Percentiles rank a stretch among this genome's conserved stretches.
Evolutionary conservation across 148 eudicot genomes (phyloP).

Genomic region (Amaranthus palmeri): DNA sequence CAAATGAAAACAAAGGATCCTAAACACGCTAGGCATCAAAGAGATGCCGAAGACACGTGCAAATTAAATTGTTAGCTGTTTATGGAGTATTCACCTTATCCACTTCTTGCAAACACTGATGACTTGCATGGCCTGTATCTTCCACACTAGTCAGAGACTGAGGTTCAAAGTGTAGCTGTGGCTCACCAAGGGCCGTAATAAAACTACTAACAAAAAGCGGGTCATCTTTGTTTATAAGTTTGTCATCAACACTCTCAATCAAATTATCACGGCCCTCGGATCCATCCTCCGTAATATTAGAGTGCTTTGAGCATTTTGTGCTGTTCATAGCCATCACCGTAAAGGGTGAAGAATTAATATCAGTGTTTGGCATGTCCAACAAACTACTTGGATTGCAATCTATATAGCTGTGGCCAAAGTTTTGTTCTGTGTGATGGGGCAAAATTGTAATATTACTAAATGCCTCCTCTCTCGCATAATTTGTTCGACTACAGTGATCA

Average conservation of each 20-base stretch:
- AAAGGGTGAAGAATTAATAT: slow-evolving; percentile 2
- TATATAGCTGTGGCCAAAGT: neutral
- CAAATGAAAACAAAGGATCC: too few relatives aligned
- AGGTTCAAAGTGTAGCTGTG: slow-evolving; percentile 6
- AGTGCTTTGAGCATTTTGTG: neutral
- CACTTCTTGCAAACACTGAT: slow-evolving; percentile 1
- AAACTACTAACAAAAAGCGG: neutral
- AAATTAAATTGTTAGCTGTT: slow-evolving; percentile 2
- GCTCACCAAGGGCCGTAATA: neutral
- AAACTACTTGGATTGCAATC: neutral
- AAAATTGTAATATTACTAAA: slow-evolving; percentile 5
- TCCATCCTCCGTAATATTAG: slow-evolving; percentile 4
- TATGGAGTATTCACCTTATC: slow-evolving; percentile 25
- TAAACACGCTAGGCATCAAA: too few relatives aligned
- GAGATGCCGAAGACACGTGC: neutral
- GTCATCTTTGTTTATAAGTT: slow-evolving; percentile 14
- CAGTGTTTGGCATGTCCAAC: slow-evolving; percentile 1
- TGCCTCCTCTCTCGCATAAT: slow-evolving; percentile 16
- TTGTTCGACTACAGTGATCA: neutral
- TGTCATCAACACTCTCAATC: slow-evolving; percentile 5
- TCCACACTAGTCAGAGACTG: slow-evolving; percentile 1
- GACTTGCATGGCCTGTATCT: slow-evolving; percentile 8
- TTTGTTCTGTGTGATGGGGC: slow-evolving; percentile 11
- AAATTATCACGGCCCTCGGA: slow-evolving; percentile 14
- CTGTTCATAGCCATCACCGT: neutral